Evolutionary conservation across 2,329 filamentous ascomycete species (phyloP).

Genomic region (Penicillium decumbens): DNA sequence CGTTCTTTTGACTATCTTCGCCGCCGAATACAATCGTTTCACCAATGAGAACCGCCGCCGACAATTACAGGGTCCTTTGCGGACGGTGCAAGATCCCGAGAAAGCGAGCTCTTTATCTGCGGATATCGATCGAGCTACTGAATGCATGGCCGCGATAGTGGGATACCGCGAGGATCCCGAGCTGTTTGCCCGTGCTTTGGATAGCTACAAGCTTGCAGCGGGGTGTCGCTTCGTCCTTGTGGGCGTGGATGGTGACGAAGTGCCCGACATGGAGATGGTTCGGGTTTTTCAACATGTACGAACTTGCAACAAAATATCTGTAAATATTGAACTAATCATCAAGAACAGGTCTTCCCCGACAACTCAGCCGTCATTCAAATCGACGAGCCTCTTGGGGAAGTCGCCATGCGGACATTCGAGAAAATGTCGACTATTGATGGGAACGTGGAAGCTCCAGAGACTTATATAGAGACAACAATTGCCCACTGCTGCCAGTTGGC

Average conservation of each 20-base stretch:
- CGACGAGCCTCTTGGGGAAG: slow-evolving; percentile 25
- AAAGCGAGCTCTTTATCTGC: slow-evolving; percentile 7
- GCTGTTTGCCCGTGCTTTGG: slow-evolving; percentile 26
- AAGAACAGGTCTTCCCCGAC: slow-evolving; percentile 20
- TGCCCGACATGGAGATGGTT: slow-evolving; percentile 30
- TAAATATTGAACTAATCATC: neutral
- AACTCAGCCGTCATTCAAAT: slow-evolving; percentile 21
- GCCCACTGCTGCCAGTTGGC: slow-evolving; percentile 22
- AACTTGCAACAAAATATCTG: neutral
- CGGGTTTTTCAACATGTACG: slow-evolving; percentile 20
- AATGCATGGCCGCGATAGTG: slow-evolving; percentile 29
- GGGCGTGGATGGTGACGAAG: slow-evolving; percentile 29
- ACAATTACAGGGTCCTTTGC: slow-evolving; percentile 12
- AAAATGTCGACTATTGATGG: slow-evolving; percentile 9
- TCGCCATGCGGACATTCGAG: slow-evolving; percentile 20
- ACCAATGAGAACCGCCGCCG: slow-evolving; percentile 24
- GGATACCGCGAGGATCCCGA: slow-evolving; percentile 32
- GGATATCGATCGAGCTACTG: slow-evolving; percentile 5
- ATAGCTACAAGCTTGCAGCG: slow-evolving; percentile 26
- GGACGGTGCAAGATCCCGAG: slow-evolving; percentile 16
- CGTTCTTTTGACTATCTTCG: slow-evolving; percentile 26
- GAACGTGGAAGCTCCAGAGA: slow-evolving; percentile 11
- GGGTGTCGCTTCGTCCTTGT: slow-evolving; percentile 26
- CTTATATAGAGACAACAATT: slow-evolving; percentile 16
- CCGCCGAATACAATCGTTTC: slow-evolving; percentile 27